Conservation (phyloP, 495 filamentous ascomycete genomes). For the Annulohypoxylon moriforme region DNA sequence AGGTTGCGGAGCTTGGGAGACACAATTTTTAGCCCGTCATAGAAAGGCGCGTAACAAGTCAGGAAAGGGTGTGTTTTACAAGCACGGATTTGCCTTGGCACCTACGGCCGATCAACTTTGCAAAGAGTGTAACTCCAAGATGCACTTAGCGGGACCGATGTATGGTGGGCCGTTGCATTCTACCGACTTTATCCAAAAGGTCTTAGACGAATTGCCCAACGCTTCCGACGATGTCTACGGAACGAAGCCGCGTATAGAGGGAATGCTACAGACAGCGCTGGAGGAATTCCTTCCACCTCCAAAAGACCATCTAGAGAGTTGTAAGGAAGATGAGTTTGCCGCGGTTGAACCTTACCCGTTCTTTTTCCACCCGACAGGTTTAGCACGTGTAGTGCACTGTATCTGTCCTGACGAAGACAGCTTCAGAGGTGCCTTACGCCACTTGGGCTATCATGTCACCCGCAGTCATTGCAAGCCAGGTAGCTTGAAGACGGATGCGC, state of each 20-base stretch:
- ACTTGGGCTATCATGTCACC: constrained; percentile 81
- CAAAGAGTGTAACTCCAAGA: constrained; percentile 85
- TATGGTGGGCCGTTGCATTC: constrained; percentile 92
- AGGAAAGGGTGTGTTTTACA: constrained; percentile 73
- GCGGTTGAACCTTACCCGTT: constrained; percentile 79
- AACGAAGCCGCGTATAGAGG: constrained; percentile 82
- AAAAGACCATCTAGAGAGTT: constrained; percentile 47
- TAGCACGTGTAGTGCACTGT: constrained; percentile 81
- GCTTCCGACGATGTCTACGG: constrained; percentile 74
- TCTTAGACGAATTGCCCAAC: constrained; percentile 74
- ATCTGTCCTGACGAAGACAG: constrained; percentile 75
- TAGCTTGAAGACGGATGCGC: constrained; percentile 90
- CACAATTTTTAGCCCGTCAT: constrained; percentile 76
- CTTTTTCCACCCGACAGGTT: constrained; percentile 78
- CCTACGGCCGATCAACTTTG: constrained; percentile 72
- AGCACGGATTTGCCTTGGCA: constrained; percentile 75
- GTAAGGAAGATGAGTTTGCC: constrained; percentile 63
- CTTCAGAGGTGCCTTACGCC: constrained; percentile 80
- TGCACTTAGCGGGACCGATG: constrained; percentile 92
- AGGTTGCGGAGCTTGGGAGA: constrained; percentile 89
- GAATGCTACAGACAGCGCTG: constrained; percentile 88
- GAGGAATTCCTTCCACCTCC: constrained; percentile 70
- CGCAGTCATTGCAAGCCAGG: constrained; percentile 88
- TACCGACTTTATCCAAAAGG: constrained; percentile 76
- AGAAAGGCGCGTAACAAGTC: constrained; percentile 73